Percentiles rank a stretch among this genome's conserved stretches.
Evolutionary conservation across 129 eudicot species (phyloP).

Genomic region (Escallonia herrerae): DNA sequence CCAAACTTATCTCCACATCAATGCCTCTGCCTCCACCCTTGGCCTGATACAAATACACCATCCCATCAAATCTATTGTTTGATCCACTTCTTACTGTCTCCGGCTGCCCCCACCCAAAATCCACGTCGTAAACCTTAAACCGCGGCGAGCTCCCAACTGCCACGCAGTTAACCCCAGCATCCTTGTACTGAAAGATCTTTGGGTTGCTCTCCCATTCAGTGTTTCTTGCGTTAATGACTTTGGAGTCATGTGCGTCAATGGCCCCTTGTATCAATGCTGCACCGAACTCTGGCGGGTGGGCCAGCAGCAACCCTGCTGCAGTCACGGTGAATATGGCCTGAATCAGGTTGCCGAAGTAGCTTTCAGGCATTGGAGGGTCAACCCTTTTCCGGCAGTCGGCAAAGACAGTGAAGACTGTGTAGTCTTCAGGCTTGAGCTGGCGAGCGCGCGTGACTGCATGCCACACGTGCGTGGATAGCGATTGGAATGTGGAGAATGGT

Average conservation of each 20-base stretch:
- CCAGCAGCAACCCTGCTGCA: constrained; percentile 66
- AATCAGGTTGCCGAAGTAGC: constrained; percentile 87
- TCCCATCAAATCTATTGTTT: constrained; percentile 92
- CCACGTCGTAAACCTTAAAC: constrained; percentile 88
- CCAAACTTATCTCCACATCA: constrained; percentile 94
- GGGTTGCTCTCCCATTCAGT: constrained; percentile 87
- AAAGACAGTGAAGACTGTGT: constrained; percentile 90
- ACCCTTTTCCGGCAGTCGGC: constrained; percentile 93
- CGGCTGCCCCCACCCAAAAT: constrained; percentile 87
- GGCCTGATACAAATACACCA: constrained; percentile 87
- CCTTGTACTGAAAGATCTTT: constrained; percentile 72
- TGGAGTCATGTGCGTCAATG: constrained; percentile 54
- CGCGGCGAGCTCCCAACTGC: constrained; percentile 98
- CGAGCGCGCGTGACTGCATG: constrained; percentile 80
- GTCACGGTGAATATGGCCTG: constrained; percentile 96
- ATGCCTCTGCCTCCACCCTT: constrained; percentile 78
- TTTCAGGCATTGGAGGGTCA: constrained; percentile 95
- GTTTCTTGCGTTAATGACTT: constrained; percentile 62
- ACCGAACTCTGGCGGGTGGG: constrained; percentile 63
- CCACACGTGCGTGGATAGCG: constrained; percentile 94
- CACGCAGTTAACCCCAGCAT: constrained; percentile 93
- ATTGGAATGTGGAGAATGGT: constrained; percentile 90
- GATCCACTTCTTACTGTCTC: constrained; percentile 91
- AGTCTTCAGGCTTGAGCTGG: constrained; percentile 69
- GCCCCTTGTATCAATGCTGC: constrained; percentile 67